These are phyloP conservation scores for Volvox carteri DNA, from an alignment of 163 green algal species.

Conservation along the genomic window DNA sequence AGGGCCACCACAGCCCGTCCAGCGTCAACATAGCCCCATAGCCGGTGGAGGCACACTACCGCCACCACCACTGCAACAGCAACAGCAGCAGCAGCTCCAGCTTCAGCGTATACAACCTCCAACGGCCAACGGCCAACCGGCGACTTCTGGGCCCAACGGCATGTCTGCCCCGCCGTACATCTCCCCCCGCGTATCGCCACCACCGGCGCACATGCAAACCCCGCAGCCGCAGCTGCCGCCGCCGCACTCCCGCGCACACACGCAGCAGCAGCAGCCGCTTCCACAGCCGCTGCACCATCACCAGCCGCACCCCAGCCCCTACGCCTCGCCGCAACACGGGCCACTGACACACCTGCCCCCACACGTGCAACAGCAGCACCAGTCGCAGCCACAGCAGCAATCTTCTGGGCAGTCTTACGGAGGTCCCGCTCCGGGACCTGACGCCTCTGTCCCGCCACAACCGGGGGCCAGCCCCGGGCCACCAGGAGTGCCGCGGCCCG, in stretches of 20 bases:
- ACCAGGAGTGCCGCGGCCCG: background rate
- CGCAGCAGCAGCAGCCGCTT: background rate
- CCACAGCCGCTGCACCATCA: background rate
- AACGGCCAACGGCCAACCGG: constrained; percentile 6
- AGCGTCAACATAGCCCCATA: background rate
- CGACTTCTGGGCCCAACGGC: background rate
- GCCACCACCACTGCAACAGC: background rate
- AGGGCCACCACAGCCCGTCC: background rate
- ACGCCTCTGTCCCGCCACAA: too few species aligned
- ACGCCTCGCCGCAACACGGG: background rate
- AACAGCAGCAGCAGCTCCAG: background rate
- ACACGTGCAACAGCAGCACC: background rate
- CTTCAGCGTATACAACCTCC: background rate
- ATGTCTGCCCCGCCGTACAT: background rate
- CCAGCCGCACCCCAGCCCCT: background rate
- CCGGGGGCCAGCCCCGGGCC: background rate
- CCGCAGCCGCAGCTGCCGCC: constrained; percentile 5
- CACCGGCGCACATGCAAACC: background rate
- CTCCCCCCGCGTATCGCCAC: too few species aligned
- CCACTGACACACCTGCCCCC: background rate
- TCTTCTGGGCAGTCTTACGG: background rate
- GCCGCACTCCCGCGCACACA: background rate
- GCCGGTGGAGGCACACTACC: background rate
- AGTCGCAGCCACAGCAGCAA: background rate
- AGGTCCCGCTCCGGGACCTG: background rate